A percentile compares a stretch with the other conserved stretches of the same genome.
These are phyloP conservation scores for Phytophthora capsici DNA, from an alignment of 352 stramenopile genomes.

Conservation along the genomic window DNA sequence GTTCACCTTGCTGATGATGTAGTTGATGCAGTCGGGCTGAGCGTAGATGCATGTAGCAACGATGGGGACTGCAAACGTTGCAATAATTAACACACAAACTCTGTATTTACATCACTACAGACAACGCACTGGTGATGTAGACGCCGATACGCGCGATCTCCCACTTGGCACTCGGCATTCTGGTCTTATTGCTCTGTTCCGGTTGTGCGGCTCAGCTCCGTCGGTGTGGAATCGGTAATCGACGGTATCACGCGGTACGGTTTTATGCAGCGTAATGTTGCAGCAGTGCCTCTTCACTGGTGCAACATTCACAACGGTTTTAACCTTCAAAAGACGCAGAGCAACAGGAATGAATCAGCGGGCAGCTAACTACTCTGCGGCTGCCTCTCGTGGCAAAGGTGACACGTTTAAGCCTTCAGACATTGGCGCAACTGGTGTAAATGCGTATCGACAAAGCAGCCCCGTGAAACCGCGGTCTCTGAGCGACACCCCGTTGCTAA, in stretches of 20 bases:
- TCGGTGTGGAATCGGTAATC: constrained; percentile 15
- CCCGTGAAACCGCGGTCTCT: constrained; percentile 26
- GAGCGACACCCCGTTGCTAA: constrained; percentile 6
- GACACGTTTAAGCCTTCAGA: background rate
- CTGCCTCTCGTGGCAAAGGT: constrained; percentile 1
- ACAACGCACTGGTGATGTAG: constrained; percentile 70
- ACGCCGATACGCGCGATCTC: constrained; percentile 74
- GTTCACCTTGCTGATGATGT: constrained; percentile 66
- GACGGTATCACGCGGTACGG: constrained; percentile 11
- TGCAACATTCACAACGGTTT: constrained; percentile 7
- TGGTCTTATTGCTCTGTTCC: constrained; percentile 11
- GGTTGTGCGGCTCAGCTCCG: constrained; percentile 13
- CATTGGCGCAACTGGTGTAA: constrained; percentile 4
- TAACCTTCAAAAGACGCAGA: constrained; percentile 29
- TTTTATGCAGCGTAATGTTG: constrained; percentile 26
- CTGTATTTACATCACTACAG: background rate
- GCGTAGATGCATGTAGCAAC: constrained; percentile 85
- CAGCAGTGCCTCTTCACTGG: background rate
- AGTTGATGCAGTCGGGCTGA: constrained; percentile 86
- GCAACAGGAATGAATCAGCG: constrained; percentile 11
- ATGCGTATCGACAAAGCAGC: constrained; percentile 33
- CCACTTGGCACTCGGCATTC: constrained; percentile 71
- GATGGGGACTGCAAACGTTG: constrained; percentile 60
- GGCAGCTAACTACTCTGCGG: constrained; percentile 11
- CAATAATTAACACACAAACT: background rate